These are phyloP conservation scores for Penicillium malachiteum DNA, from an alignment of 495 filamentous ascomycete genomes.

Conservation along the genomic window DNA sequence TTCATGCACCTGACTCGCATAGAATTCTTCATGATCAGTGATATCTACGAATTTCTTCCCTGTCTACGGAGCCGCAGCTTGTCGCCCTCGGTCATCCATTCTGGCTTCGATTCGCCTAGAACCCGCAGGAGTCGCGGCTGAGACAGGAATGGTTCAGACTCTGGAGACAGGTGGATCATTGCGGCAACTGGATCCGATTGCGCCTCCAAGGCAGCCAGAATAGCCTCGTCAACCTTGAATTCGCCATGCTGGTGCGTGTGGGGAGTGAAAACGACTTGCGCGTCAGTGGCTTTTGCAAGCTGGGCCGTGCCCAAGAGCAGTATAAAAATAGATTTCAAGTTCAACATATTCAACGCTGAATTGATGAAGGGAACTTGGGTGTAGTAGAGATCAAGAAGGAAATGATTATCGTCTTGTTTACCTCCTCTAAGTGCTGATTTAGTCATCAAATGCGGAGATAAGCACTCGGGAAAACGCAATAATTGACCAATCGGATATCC, in stretches of 20 bases:
- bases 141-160: neutral
- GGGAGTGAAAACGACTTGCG: conserved; percentile 10
- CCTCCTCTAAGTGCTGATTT: too few relatives aligned
- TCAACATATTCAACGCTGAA: neutral
- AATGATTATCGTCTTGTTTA: too few relatives aligned
- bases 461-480: too few relatives aligned
- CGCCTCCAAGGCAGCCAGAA: conserved; percentile 3
- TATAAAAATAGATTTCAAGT: neutral
- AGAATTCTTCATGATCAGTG: conserved; percentile 14
- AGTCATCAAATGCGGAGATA: too few relatives aligned
- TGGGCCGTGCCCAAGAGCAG: conserved; percentile 1
- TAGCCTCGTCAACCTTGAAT: conserved; percentile 3
- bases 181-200: conserved; percentile 10
- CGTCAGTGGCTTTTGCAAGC: neutral
- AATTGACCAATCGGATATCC: too few relatives aligned
- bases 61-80: conserved; percentile 11
- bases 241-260: neutral
- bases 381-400: too few relatives aligned
- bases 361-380: too few relatives aligned
- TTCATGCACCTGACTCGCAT: conserved; percentile 5
- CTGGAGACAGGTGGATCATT: neutral
- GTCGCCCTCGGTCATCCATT: conserved; percentile 16
- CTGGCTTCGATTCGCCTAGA: neutral
- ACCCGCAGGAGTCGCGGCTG: conserved; percentile 9
- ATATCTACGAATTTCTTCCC: conserved; percentile 14